Evolutionary conservation across 805 yeast species (phyloP), one percentile per base, ranked within the genome.

Genomic region (Cyberlindnera mycetangii): DNA sequence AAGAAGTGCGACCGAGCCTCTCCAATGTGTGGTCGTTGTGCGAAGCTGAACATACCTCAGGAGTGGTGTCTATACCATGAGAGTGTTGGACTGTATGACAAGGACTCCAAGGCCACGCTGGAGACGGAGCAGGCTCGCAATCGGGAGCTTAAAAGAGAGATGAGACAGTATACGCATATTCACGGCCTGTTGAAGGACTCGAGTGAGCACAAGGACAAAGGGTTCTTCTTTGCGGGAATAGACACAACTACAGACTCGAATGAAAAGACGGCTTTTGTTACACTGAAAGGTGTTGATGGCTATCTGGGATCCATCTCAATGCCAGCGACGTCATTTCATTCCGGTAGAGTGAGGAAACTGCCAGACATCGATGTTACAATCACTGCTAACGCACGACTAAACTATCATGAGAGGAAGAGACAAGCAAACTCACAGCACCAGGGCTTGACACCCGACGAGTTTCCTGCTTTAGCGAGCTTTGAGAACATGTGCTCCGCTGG

Each of bases 51-150:
- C 7, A 44, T 44, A 20, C 47, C 47, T 8, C 18, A 20, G 11
- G 43, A 44, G 18, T 35, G 34, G 40, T 44, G 47, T 24, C 22
- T 44, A 12, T 44, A 44, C 28, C 27, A 34, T 17, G 32, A 35
- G 11, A 21, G 35, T 17, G 42, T 35, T 11, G 47, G 43, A 7
- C 40, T 39, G 15, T 33, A 28, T 11, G 42, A 38, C 19, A 38
- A 38, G 37, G 43, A 39, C 32, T 39, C 47, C 4, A 22, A 27
- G 19, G 33, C 28, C 15, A 42, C 45, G 15, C 27, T 42, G 14
- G 6, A 17, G 9, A 32, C 27, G 4, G 37, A 44, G 22, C 21
- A 22, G n/a, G 11, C 12, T 12, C 28, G 19, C 32, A 38, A 44
- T 40, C 8, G n/a, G 32, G 42, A 35, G 35, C 37, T 44, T n/a